Evolutionary conservation across 371 early-diverging fungal genomes (phyloP), one percentile per base, ranked within the genome.

Genomic region (Gilbertella persicaria): DNA sequence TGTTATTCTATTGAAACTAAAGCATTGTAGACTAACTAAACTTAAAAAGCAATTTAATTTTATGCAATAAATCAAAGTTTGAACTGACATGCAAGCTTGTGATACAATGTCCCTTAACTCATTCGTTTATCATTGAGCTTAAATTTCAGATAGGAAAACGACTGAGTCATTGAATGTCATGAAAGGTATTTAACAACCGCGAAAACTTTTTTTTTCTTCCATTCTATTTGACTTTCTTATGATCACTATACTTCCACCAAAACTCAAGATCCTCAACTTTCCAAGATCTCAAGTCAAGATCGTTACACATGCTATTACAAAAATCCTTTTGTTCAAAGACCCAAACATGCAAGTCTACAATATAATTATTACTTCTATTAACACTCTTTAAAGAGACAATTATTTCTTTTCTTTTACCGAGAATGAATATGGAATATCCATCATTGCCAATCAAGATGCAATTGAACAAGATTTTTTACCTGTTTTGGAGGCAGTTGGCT

Each of bases 381-480:
- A 14, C 19, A 14, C 23, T 26, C 2, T 24, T 25, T 42, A 35
- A 45, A 82, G 81, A 47, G 46, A 58, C 4, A 75, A 76, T 36
- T 71, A 68, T 16, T 75, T 86, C 46, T 86, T 86, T 58, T 73
- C 72, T n/a, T 79, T 75, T 59, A 84, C 86, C 0, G 83, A 86
- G 51, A 86, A 84, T 63, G 64, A 74, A 9, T 68, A 79, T 39
- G 86, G 84, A 35, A 69, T 84, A 2, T 79, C 83, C 19, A 69
- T 86, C 29, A 71, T 86, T 10, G 81, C 82, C 2, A 79, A 82
- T 35, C 67, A 68, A 26, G 50, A 62, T 20, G 57, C 66, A 13
- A 61, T 75, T 43, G 62, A 71, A 24, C 36, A 62, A 13, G 75
- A 68, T 38, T 79, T 71, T 53, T 29, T 73, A 44, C 64, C 57